Percentiles rank a stretch among this genome's conserved stretches.
phyloP scores from a whole-genome alignment of 2,329 filamentous ascomycete species.

The Verticillium klebahnii region DNA sequence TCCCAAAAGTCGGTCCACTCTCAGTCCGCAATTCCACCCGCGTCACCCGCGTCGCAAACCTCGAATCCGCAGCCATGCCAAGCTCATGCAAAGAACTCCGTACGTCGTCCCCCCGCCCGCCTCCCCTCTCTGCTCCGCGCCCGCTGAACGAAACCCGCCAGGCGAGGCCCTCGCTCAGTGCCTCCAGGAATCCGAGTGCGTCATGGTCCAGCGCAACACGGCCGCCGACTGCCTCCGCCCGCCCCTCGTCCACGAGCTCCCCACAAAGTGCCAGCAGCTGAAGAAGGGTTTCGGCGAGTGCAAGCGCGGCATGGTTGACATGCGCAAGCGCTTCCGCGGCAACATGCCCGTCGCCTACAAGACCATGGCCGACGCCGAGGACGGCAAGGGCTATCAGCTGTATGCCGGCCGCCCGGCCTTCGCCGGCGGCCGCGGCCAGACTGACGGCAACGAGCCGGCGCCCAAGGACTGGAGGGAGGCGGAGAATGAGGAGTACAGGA shows the following conservation, averaged over 20 bases:
- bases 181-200: slow-evolving; percentile 93
- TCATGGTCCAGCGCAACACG: slow-evolving; percentile 84
- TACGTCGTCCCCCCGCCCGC: slow-evolving; percentile 42
- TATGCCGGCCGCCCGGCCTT: slow-evolving; percentile 76
- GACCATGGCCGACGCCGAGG: slow-evolving; percentile 56
- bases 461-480: slow-evolving; percentile 59
- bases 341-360: slow-evolving; percentile 77
- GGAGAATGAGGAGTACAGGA: slow-evolving; percentile 58
- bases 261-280: slow-evolving; percentile 84
- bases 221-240: slow-evolving; percentile 84
- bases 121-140: background rate
- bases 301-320: slow-evolving; percentile 94
- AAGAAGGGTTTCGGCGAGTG: slow-evolving; percentile 92
- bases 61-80: slow-evolving; percentile 59
- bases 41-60: background rate
- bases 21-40: background rate
- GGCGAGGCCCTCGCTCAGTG: slow-evolving; percentile 90
- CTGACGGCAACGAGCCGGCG: slow-evolving; percentile 61
- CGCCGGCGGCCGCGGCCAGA: slow-evolving; percentile 56
- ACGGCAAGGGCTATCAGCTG: slow-evolving; percentile 60
- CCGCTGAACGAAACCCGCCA: slow-evolving; percentile 29
- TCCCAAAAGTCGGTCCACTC: slow-evolving; percentile 2
- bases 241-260: slow-evolving; percentile 76
- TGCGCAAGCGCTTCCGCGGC: slow-evolving; percentile 96
- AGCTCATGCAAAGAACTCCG: slow-evolving; percentile 96